These are phyloP conservation scores for Thelonectria olida DNA, from an alignment of 2,329 filamentous ascomycete species.

Conservation along the genomic window DNA sequence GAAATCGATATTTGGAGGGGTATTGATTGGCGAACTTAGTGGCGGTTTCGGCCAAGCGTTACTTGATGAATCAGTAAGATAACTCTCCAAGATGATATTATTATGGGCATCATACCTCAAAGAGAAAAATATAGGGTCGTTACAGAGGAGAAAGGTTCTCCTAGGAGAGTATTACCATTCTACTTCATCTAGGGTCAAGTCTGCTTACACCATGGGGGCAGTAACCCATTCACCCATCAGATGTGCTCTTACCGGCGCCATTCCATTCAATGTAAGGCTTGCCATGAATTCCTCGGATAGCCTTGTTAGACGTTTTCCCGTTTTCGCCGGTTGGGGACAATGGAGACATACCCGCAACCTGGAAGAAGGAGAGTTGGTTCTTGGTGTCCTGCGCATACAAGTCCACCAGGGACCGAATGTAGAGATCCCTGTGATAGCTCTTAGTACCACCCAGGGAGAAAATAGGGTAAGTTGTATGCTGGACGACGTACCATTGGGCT, in stretches of 20 bases:
- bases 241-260: slow-evolving; percentile 44
- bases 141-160: slow-evolving; percentile 61
- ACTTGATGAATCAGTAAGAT: not conserved
- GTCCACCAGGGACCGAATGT: slow-evolving; percentile 56
- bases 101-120: slow-evolving; percentile 50
- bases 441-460: no score
- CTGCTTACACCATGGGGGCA: slow-evolving; percentile 56
- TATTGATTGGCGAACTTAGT: slow-evolving; percentile 43
- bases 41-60: slow-evolving; percentile 7
- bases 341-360: slow-evolving; percentile 61
- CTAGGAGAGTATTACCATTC: slow-evolving; percentile 38
- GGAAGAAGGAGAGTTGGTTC: slow-evolving; percentile 59
- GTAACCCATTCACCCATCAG: slow-evolving; percentile 51
- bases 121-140: slow-evolving; percentile 62
- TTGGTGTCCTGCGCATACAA: slow-evolving; percentile 52
- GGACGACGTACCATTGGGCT: no score
- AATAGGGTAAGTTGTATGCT: no score
- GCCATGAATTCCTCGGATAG: no score
- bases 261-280: slow-evolving; percentile 55
- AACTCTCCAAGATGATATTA: no score
- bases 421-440: no score
- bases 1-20: slow-evolving; percentile 41
- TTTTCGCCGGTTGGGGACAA: no score
- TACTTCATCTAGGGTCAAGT: no score
- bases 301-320: no score